Percentiles rank a stretch among this genome's conserved stretches.
These are phyloP conservation scores for Bromus sterilis DNA, from an alignment of 176 grass and related monocot genomes.

Conservation along the genomic window DNA sequence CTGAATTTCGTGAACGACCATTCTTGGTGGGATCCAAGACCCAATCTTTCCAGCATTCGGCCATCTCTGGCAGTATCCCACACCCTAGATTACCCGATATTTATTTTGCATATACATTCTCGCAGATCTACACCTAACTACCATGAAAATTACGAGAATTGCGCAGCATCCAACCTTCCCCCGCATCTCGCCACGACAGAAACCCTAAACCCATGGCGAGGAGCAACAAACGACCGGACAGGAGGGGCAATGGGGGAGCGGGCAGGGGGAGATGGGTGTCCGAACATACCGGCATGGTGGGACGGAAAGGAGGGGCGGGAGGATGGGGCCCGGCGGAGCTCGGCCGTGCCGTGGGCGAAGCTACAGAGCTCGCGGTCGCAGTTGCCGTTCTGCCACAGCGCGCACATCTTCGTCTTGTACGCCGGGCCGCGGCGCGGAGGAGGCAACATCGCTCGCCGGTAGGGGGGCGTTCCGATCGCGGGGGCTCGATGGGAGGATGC, in stretches of 20 bases:
- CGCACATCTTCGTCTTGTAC: slow-evolving; percentile 91
- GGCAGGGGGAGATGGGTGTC: not conserved
- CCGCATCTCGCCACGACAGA: not conserved
- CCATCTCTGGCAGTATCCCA: not conserved
- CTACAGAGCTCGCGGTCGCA: slow-evolving; percentile 70
- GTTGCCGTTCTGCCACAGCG: slow-evolving; percentile 63
- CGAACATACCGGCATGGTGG: slow-evolving; percentile 26
- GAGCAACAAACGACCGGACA: not conserved
- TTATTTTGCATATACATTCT: not conserved
- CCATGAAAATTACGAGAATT: not conserved
- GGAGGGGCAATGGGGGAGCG: not conserved
- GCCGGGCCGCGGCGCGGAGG: slow-evolving; percentile 55
- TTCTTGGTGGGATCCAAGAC: not conserved
- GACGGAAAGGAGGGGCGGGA: slow-evolving; percentile 36
- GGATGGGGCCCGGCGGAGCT: slow-evolving; percentile 46
- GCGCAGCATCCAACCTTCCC: not conserved
- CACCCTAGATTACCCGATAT: not conserved
- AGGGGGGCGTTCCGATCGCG: slow-evolving; percentile 7
- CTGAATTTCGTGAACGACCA: not conserved
- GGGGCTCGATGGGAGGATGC: slow-evolving; percentile 8
- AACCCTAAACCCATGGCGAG: not conserved
- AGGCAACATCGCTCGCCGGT: not conserved
- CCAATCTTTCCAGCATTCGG: not conserved
- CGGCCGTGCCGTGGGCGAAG: slow-evolving; percentile 69
- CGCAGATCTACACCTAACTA: not conserved